Conservation (phyloP, 768 basidiomycete species). For the Tephrocybe sp. region DNA sequence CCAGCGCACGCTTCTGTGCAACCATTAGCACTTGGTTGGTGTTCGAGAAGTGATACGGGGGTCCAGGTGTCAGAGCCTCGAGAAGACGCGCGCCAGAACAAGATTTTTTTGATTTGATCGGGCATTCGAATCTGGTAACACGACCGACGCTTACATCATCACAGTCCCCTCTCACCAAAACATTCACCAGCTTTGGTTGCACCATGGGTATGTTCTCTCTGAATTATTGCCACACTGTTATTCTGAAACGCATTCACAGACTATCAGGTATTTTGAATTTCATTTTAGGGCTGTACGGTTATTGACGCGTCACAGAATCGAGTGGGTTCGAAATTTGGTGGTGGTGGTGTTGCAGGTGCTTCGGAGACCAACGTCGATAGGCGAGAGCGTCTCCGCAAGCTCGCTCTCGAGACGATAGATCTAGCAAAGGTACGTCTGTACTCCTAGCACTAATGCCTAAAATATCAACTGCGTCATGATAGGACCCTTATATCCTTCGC, state of each 20-base stretch:
- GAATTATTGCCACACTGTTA: not conserved
- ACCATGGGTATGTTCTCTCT: conserved; percentile 35
- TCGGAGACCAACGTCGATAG: conserved; percentile 96
- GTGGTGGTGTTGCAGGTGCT: conserved; percentile 93
- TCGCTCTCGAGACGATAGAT: conserved; percentile 96
- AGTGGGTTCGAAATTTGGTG: conserved; percentile 94
- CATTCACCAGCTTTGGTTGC: not conserved
- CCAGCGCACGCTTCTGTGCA: conserved; percentile 61
- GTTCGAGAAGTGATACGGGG: not conserved
- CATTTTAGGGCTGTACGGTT: not conserved
- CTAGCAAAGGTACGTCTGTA: conserved; percentile 76
- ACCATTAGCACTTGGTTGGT: conserved; percentile 31
- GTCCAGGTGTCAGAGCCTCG: not conserved
- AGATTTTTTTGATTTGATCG: conserved; percentile 24
- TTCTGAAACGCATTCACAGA: conserved; percentile 38
- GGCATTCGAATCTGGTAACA: conserved; percentile 11
- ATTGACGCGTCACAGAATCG: conserved; percentile 66
- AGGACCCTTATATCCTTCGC: conserved; percentile 98
- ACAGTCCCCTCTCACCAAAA: not conserved
- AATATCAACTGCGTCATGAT: conserved; percentile 5
- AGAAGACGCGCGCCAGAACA: conserved; percentile 10
- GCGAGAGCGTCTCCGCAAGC: conserved; percentile 90
- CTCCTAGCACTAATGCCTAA: not conserved
- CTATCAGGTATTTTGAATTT: conserved; percentile 54
- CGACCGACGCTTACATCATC: conserved; percentile 21